Evolutionary conservation across 2,329 filamentous ascomycete species (phyloP).

Genomic region (Ophiognomonia clavigignenti-juglandacearum): DNA sequence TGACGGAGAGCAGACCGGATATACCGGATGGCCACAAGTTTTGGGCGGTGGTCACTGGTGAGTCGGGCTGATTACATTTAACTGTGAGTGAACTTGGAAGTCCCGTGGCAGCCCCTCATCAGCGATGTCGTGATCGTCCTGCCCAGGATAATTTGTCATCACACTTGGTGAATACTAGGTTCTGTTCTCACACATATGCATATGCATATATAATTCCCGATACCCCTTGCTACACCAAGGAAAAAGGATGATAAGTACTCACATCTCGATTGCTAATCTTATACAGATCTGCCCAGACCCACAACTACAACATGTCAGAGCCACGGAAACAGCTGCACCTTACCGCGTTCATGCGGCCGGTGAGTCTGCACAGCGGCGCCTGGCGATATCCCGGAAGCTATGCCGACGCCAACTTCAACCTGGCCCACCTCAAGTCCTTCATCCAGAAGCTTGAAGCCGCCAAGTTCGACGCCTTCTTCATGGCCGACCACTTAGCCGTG

Average conservation of each 20-base stretch:
- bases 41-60: no score
- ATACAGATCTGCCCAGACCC: no score
- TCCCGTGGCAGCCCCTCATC: not conserved
- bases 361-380: constrained; percentile 50
- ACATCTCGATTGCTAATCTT: no score
- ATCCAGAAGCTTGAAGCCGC: constrained; percentile 48
- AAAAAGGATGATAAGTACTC: no score
- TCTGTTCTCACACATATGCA: not conserved
- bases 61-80: not conserved
- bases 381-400: constrained; percentile 52
- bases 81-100: not conserved
- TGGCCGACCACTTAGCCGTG: constrained; percentile 50
- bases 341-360: constrained; percentile 55
- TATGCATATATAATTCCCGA: not conserved
- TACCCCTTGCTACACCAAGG: not conserved
- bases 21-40: no score
- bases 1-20: no score
- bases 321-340: constrained; percentile 41
- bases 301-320: constrained; percentile 13
- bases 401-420: constrained; percentile 54
- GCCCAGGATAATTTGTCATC: not conserved
- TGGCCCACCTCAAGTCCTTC: constrained; percentile 46
- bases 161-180: no score
- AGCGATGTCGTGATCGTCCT: constrained; percentile 5
- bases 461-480: constrained; percentile 54